phyloP scores from a whole-genome alignment of 176 grass and related monocot species.

The Musa acuminata region DNA sequence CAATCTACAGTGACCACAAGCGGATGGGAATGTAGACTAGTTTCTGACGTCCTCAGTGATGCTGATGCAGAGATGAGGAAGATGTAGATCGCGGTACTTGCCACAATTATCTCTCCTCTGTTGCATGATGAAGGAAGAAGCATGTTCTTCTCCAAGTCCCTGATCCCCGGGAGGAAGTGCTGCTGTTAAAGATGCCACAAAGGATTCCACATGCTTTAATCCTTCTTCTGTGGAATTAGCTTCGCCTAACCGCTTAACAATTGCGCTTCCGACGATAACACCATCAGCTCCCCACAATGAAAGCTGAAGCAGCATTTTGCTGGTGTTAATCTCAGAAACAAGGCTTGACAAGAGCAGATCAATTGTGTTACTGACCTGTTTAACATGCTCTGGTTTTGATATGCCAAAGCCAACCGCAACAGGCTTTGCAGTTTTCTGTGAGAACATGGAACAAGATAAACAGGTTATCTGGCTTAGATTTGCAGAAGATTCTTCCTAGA shows the following conservation, averaged over 20 bases:
- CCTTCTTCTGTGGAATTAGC: neutral
- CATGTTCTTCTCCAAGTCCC: no score
- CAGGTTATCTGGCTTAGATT: neutral
- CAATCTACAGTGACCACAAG: no score
- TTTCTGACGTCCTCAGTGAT: no score
- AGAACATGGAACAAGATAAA: neutral
- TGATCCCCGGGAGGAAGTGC: no score
- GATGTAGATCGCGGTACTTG: no score
- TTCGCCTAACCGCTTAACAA: neutral
- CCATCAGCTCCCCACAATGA: constrained; percentile 8
- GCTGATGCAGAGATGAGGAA: no score
- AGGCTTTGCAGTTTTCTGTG: constrained; percentile 6
- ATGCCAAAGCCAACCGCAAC: constrained; percentile 23
- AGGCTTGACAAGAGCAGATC: neutral
- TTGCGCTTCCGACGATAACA: constrained; percentile 10
- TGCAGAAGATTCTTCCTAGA: neutral
- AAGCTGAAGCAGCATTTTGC: neutral
- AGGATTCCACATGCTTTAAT: neutral
- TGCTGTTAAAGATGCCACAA: neutral
- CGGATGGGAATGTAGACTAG: no score
- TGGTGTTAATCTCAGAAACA: no score
- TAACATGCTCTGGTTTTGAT: constrained; percentile 20
- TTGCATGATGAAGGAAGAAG: no score
- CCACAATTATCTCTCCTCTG: no score
- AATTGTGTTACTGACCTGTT: neutral